A percentile compares a stretch with the other conserved stretches of the same genome.
Evolutionary conservation across 306 rosid species (phyloP).

Genomic region (Gastrolobium villosum): DNA sequence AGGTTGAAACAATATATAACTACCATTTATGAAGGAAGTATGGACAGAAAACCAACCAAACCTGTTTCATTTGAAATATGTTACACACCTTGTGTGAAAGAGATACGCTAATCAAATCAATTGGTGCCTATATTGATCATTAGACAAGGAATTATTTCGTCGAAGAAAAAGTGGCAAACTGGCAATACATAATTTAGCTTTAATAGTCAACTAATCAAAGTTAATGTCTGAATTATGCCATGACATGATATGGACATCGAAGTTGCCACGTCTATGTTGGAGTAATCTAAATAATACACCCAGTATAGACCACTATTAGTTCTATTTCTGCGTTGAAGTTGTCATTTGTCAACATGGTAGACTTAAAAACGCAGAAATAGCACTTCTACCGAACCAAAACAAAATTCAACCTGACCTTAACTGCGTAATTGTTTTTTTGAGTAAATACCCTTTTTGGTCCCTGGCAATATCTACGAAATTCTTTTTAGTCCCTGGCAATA

Average conservation of each 20-base stretch:
- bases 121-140: constrained; percentile 55
- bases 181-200: not conserved
- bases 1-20: not conserved
- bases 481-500: too few species aligned
- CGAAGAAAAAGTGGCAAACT: constrained; percentile 9
- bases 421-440: too few species aligned
- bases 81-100: constrained; percentile 9
- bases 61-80: constrained; percentile 48
- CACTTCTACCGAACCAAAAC: constrained; percentile 49
- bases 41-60: constrained; percentile 20
- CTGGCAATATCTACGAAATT: too few species aligned
- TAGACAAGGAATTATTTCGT: not conserved
- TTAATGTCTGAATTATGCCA: not conserved
- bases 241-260: not conserved
- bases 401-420: constrained; percentile 49
- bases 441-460: too few species aligned
- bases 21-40: not conserved
- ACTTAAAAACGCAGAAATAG: constrained; percentile 5
- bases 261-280: too few species aligned
- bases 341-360: constrained; percentile 22
- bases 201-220: not conserved
- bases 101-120: constrained; percentile 28
- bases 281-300: too few species aligned
- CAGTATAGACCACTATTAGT: not conserved
- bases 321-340: not conserved